Evolutionary conservation across 495 filamentous ascomycete species (phyloP), one percentile per base, ranked within the genome.

Genomic region (Neurospora sp.): DNA sequence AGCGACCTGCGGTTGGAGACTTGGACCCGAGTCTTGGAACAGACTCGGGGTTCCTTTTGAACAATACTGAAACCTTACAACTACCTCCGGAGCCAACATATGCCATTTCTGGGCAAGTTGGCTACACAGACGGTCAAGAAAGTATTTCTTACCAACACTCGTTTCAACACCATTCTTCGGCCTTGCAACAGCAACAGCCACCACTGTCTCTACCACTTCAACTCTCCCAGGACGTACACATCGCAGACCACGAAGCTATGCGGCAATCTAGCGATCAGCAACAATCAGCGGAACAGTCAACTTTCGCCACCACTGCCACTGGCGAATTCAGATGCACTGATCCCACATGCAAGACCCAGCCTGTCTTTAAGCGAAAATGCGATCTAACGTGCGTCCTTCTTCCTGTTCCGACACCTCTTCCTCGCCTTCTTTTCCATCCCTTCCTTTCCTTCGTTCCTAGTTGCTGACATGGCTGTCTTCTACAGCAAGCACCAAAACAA

Each of bases 401-500:
- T 41, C 37, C 0, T 18, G 7, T 35, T 18, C 14, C 1, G 2
- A 18, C 0, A 35, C 53, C 12, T 35, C 53, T 61, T 7, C 1
- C 22, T 61, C 5, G 14, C 38, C 42, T 5, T 69, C 44, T 59
- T n/a, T 69, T 14, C 3, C 22, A 9, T 70, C 0, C 12, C 44
- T 38, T 35, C 31, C 16, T 7, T 0, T n/a, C 14, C 12, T 31
- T n/a, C n/a, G 35, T 44, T 6, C 22, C 0, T 39, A 20, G 11
- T 10, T 3, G 2, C 48, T 44, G 22, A 40, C 72, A 35, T 10
- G 11, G 0, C 5, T 18, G 1, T 38, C 41, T 27, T 12, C 3
- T 11, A 11, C 12, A 78, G 77, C 0, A 78, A 77, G 40, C 77
- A 78, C 46, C 20, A 68, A 5, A 68, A 77, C 16, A 78, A 75